Evolutionary conservation across 192 early-diverging fungal species (phyloP).

Genomic region (Coemansia umbellata): DNA sequence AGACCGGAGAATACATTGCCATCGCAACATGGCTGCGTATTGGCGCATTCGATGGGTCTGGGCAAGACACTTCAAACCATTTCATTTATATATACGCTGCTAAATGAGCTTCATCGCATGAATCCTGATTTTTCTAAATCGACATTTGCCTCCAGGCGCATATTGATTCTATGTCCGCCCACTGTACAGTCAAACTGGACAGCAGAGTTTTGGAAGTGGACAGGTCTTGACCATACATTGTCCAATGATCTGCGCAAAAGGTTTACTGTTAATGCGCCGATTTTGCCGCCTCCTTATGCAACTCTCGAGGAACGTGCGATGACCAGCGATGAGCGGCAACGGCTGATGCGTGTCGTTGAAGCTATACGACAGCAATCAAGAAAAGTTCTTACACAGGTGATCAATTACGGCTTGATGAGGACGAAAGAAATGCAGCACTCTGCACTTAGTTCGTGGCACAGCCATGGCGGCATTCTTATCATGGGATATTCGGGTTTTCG

Average conservation of each 20-base stretch:
- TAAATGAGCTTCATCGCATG: constrained; percentile 53
- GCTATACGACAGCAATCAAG: constrained; percentile 6
- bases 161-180: constrained; percentile 72
- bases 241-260: constrained; percentile 4
- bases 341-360: background rate
- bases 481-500: constrained; percentile 65
- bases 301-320: background rate
- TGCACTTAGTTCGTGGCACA: constrained; percentile 54
- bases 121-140: constrained; percentile 54
- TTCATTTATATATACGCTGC: constrained; percentile 64
- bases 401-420: constrained; percentile 38
- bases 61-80: constrained; percentile 82
- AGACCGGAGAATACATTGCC: background rate
- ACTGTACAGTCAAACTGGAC: constrained; percentile 72
- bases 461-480: constrained; percentile 64
- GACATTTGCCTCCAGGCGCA: constrained; percentile 51
- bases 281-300: constrained; percentile 7
- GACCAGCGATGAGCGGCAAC: background rate
- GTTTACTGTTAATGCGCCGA: constrained; percentile 8
- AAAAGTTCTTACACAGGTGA: constrained; percentile 40
- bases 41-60: constrained; percentile 85
- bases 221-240: constrained; percentile 21
- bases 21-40: constrained; percentile 61
- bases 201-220: constrained; percentile 68
- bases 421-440: constrained; percentile 12